A percentile compares a stretch with the other conserved stretches of the same genome.
phyloP scores from a whole-genome alignment of 768 basidiomycete genomes.

The Mycena kentingensis region DNA sequence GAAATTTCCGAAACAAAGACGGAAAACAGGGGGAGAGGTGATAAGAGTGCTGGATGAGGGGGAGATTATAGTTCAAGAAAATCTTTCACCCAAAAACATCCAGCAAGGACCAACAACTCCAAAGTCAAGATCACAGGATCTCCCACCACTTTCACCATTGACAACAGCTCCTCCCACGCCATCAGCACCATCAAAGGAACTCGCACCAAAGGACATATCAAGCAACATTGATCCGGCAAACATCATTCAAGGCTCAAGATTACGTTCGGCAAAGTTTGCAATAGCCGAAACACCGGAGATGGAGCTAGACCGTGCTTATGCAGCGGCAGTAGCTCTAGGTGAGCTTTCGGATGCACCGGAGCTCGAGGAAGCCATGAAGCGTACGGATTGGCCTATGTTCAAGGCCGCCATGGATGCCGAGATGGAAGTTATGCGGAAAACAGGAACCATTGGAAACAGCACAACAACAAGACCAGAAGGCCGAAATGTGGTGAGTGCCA shows the following conservation, averaged over 20 bases:
- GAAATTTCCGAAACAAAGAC: slow-evolving; percentile 16
- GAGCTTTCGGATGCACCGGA: slow-evolving; percentile 4
- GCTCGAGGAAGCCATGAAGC: slow-evolving; percentile 10
- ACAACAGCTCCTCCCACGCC: slow-evolving; percentile 15
- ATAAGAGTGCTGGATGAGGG: slow-evolving; percentile 23
- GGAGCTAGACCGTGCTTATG: slow-evolving; percentile 1
- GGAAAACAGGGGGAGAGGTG: slow-evolving; percentile 1
- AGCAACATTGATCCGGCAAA: slow-evolving; percentile 10
- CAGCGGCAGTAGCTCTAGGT: slow-evolving; percentile 4
- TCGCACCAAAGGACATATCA: slow-evolving; percentile 10
- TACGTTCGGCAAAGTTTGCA: slow-evolving; percentile 5
- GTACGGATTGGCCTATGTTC: slow-evolving; percentile 7
- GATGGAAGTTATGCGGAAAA: slow-evolving; percentile 11
- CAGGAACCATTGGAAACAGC: slow-evolving; percentile 17
- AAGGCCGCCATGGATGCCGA: slow-evolving; percentile 4
- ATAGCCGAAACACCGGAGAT: not conserved
- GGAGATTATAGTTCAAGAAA: slow-evolving; percentile 10
- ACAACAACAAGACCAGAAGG: too few relatives aligned
- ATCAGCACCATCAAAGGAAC: not conserved
- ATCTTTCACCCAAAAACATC: slow-evolving; percentile 10
- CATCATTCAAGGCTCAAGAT: slow-evolving; percentile 10
- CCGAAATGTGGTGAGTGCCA: too few relatives aligned
- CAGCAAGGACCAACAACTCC: slow-evolving; percentile 17
- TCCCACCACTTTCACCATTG: slow-evolving; percentile 3
- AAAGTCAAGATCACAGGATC: not conserved